These are phyloP conservation scores for Wallacemonas rigidus DNA, from an alignment of 208 protist species.

Conservation along the genomic window DNA sequence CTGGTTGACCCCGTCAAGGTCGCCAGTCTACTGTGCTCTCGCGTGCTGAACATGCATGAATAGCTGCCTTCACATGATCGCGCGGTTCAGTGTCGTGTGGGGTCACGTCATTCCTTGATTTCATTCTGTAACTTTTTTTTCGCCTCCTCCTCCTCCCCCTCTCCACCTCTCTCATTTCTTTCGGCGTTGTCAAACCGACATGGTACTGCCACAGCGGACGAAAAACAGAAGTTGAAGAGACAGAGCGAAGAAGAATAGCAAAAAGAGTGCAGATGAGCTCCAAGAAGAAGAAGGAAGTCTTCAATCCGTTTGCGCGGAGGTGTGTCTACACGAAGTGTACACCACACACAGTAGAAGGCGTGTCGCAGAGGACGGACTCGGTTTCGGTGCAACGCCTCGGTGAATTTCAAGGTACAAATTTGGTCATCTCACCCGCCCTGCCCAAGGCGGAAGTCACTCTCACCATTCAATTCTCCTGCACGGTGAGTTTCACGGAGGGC, in stretches of 20 bases:
- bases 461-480: constrained; percentile 66
- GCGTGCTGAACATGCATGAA: too few relatives aligned
- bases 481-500: constrained; percentile 54
- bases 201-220: too few relatives aligned
- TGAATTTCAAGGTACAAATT: constrained; percentile 59
- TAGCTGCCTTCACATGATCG: too few relatives aligned
- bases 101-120: neutral
- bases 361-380: neutral
- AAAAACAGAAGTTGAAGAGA: too few relatives aligned
- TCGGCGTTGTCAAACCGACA: too few relatives aligned
- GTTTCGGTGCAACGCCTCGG: constrained; percentile 18
- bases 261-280: neutral
- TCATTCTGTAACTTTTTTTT: neutral
- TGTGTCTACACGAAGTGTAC: constrained; percentile 26
- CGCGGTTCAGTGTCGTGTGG: too few relatives aligned
- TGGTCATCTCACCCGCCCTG: constrained; percentile 60
- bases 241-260: too few relatives aligned
- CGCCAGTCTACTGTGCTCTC: too few relatives aligned
- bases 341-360: neutral
- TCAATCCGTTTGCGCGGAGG: constrained; percentile 48
- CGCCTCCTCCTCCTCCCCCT: neutral
- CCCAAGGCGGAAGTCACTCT: constrained; percentile 60
- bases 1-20: too few relatives aligned
- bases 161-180: neutral
- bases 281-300: constrained; percentile 47